Evolutionary conservation across 192 early-diverging fungal species (phyloP), one percentile per base, ranked within the genome.

Genomic region (Coemansia sp.): DNA sequence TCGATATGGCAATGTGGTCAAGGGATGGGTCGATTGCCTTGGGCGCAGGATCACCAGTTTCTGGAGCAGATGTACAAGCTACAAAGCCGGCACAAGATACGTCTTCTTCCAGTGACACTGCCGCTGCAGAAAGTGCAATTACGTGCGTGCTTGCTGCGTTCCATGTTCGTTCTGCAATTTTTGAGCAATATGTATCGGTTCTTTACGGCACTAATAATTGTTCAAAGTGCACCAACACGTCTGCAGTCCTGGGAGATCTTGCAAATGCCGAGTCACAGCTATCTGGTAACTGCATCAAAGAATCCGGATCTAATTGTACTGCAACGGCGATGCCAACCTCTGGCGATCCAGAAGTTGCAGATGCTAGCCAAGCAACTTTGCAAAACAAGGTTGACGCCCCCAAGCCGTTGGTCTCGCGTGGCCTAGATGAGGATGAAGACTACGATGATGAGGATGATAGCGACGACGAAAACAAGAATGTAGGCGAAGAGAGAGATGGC

Each of bases 111-210:
- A 30, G 33, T 7, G 58, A 65, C 10, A 18, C 73, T 35, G 62
- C 58, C 12, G 67, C 71, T 10, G 68, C 71, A 0, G 75, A 82
- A 52, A 45, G 52, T 29, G 63, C 80, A 61, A 25, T 82, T 43
- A 58, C 70, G 0, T 77, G 71, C 30, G 76, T 73, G 7, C 77
- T 85, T 2, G 85, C 89, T 16, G 84, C 83, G 26, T 90, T 88
- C 64, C 87, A 90, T 43, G 84, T 86, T 29, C 87, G 92, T 35
- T 62, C 86, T 10, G 88, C 90, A 79, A 83, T 94, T 15, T 92
- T 89, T 77, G 92, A 94, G 60, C 89, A 92, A 67, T 75, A 87
- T 39, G 77, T 90, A 13, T 83, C 90, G 6, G 76, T 74, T 9
- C 35, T 91, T 2, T 92, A 79, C 66, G 83, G 79, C 7, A 51